Conservation (phyloP, 306 rosid genomes). For the Mimosa pudica region DNA sequence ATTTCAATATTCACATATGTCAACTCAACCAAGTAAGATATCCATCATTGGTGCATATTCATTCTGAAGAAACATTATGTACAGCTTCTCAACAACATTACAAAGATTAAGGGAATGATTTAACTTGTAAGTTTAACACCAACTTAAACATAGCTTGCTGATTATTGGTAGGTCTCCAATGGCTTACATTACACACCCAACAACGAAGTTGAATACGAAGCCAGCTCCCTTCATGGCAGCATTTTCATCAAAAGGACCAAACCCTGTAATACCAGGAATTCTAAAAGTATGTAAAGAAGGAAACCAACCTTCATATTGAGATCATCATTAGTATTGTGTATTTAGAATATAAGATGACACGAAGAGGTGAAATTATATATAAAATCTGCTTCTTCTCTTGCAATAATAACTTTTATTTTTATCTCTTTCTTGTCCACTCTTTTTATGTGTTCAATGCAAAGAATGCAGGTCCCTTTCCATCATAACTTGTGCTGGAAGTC, state of each 20-base stretch:
- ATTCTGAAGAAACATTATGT: neutral
- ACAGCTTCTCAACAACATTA: neutral
- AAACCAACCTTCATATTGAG: neutral
- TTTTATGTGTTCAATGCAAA: neutral
- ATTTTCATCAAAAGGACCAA: slow-evolving; percentile 93
- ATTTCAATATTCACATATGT: slow-evolving; percentile 47
- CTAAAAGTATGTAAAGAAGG: slow-evolving; percentile 58
- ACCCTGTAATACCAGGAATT: slow-evolving; percentile 64
- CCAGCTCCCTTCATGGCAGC: slow-evolving; percentile 98
- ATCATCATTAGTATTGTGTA: neutral
- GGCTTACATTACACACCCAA: slow-evolving; percentile 68
- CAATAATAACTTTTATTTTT: neutral
- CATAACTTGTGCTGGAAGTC: neutral
- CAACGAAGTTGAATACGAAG: slow-evolving; percentile 55
- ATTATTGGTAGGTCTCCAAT: slow-evolving; percentile 52
- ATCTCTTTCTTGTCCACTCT: neutral
- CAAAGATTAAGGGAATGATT: neutral
- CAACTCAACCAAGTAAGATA: slow-evolving; percentile 72
- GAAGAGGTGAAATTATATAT: neutral
- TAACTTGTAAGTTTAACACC: neutral
- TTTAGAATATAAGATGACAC: neutral
- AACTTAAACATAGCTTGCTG: slow-evolving; percentile 5
- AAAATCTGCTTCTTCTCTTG: neutral
- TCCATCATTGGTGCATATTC: neutral
- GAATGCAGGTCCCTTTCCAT: neutral